phyloP scores from a whole-genome alignment of 2,329 filamentous ascomycete species.

The Colletotrichum simmondsii region DNA sequence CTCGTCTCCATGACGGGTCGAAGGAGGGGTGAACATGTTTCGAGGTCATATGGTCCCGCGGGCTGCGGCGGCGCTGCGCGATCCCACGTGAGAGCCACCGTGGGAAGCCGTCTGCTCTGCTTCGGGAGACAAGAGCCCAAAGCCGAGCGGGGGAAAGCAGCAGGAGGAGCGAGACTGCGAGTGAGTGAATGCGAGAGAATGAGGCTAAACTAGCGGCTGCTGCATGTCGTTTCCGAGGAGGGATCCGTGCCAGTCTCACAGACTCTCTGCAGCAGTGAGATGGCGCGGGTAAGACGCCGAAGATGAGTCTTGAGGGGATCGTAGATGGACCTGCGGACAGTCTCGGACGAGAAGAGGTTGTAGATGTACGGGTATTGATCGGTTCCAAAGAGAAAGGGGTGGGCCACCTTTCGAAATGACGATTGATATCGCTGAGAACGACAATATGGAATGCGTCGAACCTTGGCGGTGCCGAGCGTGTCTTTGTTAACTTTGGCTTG shows the following conservation, averaged over 20 bases:
- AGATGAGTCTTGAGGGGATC: constrained; percentile 24
- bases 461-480: constrained; percentile 9
- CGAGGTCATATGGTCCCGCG: constrained; percentile 30
- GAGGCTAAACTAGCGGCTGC: constrained; percentile 28
- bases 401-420: not conserved
- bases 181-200: constrained; percentile 1
- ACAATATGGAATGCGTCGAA: constrained; percentile 1
- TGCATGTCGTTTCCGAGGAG: constrained; percentile 31
- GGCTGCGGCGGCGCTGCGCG: constrained; percentile 13
- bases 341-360: not conserved
- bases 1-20: constrained; percentile 24
- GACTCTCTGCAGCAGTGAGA: constrained; percentile 24
- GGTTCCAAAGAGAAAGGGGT: not conserved
- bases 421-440: not conserved
- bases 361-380: not conserved
- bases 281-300: constrained; percentile 20
- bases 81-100: constrained; percentile 32
- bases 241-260: constrained; percentile 34
- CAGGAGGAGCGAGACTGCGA: not conserved
- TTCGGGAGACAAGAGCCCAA: constrained; percentile 13
- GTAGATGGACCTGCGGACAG: not conserved
- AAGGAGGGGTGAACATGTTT: constrained; percentile 20
- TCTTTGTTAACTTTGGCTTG: not conserved
- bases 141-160: constrained; percentile 20
- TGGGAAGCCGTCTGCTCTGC: constrained; percentile 1